Evolutionary conservation across 805 yeast species (phyloP).

Genomic region (Millerozyma acaciae): DNA sequence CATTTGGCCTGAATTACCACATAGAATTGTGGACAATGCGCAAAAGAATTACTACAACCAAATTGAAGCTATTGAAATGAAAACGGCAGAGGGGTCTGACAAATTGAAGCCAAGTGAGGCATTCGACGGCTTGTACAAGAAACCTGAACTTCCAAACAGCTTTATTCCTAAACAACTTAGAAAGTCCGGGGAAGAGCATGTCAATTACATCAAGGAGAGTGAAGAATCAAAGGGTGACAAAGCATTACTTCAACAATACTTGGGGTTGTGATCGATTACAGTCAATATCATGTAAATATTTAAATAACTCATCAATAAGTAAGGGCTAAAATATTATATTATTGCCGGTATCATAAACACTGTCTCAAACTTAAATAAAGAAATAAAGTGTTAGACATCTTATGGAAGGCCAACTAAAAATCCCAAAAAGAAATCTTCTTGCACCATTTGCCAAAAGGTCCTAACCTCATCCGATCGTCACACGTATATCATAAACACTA

Average conservation of each 20-base stretch:
- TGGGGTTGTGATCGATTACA: constrained; percentile 20
- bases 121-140: constrained; percentile 65
- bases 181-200: constrained; percentile 19
- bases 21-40: constrained; percentile 29
- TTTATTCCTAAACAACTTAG: constrained; percentile 29
- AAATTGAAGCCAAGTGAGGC: constrained; percentile 61
- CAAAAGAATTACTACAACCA: constrained; percentile 44
- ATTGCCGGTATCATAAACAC: too few relatives aligned
- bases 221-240: constrained; percentile 24
- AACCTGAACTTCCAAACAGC: constrained; percentile 37
- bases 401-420: constrained; percentile 2
- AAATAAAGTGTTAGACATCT: constrained; percentile 2
- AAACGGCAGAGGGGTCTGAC: constrained; percentile 61
- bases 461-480: too few relatives aligned
- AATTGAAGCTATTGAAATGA: constrained; percentile 49
- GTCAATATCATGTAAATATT: constrained; percentile 9
- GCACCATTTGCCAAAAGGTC: too few relatives aligned
- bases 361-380: too few relatives aligned
- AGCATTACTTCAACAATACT: constrained; percentile 25
- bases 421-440: constrained; percentile 1
- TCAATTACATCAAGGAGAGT: constrained; percentile 16
- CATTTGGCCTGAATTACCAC: constrained; percentile 76
- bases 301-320: constrained; percentile 1
- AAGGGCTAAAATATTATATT: constrained; percentile 4
- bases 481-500: too few relatives aligned